A percentile compares a stretch with the other conserved stretches of the same genome.
Evolutionary conservation across 202 grass and related monocot genomes (phyloP).

Genomic region (Setaria italica): DNA sequence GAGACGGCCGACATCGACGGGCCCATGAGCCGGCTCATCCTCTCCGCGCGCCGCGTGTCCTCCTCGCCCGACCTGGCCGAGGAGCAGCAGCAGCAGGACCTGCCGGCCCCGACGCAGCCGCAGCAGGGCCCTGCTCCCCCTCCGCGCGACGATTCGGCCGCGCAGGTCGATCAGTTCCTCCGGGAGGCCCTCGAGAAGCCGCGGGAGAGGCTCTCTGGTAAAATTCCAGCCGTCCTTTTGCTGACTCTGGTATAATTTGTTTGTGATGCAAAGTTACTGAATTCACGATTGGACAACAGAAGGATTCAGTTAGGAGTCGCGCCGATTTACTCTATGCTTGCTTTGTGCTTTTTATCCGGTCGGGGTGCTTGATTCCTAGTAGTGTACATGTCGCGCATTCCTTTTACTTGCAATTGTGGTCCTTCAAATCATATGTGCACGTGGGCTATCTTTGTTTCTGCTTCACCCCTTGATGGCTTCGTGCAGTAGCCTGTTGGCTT

Average conservation of each 20-base stretch:
- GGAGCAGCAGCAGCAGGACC: neutral
- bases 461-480: neutral
- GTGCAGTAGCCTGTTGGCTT: no score
- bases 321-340: neutral
- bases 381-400: neutral
- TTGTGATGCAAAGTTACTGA: neutral
- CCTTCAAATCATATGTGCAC: neutral
- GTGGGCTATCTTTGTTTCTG: neutral
- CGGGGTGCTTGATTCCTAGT: neutral
- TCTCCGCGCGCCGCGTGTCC: conserved; percentile 54
- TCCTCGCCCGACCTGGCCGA: conserved; percentile 61
- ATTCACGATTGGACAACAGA: neutral
- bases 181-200: conserved; percentile 94
- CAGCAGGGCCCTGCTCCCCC: neutral
- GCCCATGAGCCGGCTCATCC: conserved; percentile 68
- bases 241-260: neutral
- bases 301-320: neutral
- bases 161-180: conserved; percentile 86
- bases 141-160: conserved; percentile 39
- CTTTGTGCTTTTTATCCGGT: neutral
- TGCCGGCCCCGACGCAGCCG: neutral
- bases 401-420: neutral
- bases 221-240: neutral
- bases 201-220: conserved; percentile 82
- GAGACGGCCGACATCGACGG: conserved; percentile 85